phyloP scores from a whole-genome alignment of 2,329 filamentous ascomycete genomes.

The Alternaria brassicicola region DNA sequence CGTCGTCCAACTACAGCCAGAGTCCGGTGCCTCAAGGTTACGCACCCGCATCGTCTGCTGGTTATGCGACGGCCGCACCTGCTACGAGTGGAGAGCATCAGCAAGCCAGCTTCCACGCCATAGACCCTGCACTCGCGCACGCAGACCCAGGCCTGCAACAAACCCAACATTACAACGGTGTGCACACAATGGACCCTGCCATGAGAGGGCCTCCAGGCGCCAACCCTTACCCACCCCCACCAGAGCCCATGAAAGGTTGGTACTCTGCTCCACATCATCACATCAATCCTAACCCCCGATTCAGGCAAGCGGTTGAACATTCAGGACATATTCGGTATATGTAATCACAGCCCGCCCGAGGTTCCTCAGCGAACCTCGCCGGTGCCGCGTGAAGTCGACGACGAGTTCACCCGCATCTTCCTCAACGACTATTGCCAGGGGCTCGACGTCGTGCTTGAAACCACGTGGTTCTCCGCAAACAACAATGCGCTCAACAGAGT shows the following conservation, averaged over 20 bases:
- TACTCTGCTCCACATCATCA: background rate
- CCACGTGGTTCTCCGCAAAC: conserved; percentile 74
- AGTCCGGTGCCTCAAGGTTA: conserved; percentile 51
- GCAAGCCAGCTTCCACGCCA: conserved; percentile 63
- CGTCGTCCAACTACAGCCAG: conserved; percentile 45
- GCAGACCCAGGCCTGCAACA: conserved; percentile 40
- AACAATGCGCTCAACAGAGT: conserved; percentile 58
- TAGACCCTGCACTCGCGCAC: conserved; percentile 69
- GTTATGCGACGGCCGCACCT: conserved; percentile 44
- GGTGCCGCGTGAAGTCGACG: conserved; percentile 38
- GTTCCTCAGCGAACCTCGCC: conserved; percentile 38
- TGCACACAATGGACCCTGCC: conserved; percentile 41
- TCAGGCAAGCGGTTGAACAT: conserved; percentile 46
- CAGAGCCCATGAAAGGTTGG: conserved; percentile 41
- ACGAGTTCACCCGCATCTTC: conserved; percentile 43
- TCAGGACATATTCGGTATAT: conserved; percentile 44
- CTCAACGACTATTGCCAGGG: conserved; percentile 45
- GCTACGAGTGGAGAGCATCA: conserved; percentile 43
- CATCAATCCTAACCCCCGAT: conserved; percentile 7
- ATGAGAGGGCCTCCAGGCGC: conserved; percentile 36
- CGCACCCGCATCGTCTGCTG: conserved; percentile 52
- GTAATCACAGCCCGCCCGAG: conserved; percentile 44
- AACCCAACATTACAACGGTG: conserved; percentile 42
- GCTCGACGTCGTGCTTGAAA: conserved; percentile 61
- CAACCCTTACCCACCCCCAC: conserved; percentile 23